A percentile compares a stretch with the other conserved stretches of the same genome.
Evolutionary conservation across 2,329 filamentous ascomycete genomes (phyloP).

Genomic region (Allantophomopsis cytisporea): DNA sequence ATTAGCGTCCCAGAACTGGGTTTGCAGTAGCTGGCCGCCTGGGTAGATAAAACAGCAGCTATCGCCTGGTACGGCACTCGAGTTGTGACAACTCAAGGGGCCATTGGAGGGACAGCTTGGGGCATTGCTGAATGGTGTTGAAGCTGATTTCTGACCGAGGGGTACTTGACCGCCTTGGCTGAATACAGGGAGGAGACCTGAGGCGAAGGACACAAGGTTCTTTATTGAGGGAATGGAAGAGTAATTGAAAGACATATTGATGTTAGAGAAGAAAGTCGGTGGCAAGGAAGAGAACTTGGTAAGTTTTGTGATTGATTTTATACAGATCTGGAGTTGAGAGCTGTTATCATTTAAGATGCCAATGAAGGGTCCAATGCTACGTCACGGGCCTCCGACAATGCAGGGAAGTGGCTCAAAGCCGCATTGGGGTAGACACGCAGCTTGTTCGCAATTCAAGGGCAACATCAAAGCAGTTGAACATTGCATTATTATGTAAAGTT

Average conservation of each 20-base stretch:
- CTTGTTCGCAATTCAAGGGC: no score
- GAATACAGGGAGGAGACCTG: constrained; percentile 10
- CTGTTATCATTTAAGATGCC: no score
- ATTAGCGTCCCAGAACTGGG: constrained; percentile 63
- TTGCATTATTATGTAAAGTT: no score
- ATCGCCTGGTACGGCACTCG: constrained; percentile 34
- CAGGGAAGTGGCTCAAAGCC: no score
- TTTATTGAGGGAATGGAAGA: constrained; percentile 7
- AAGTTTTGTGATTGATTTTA: no score
- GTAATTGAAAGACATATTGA: constrained; percentile 3
- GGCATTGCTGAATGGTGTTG: constrained; percentile 7
- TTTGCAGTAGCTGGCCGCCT: constrained; percentile 55
- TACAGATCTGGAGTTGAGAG: no score
- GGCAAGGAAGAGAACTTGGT: no score
- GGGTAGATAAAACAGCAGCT: constrained; percentile 64
- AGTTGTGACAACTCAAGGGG: constrained; percentile 47
- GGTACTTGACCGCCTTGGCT: constrained; percentile 2
- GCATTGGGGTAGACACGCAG: no score
- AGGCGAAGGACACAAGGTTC: constrained; percentile 11
- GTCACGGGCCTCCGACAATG: no score
- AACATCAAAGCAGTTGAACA: no score
- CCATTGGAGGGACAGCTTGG: constrained; percentile 13
- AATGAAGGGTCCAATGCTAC: no score
- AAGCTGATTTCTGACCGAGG: neutral
- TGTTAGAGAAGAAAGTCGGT: neutral